Evolutionary conservation across 306 rosid genomes (phyloP), one percentile per base, ranked within the genome.

Genomic region (Oemleria cerasiformis): DNA sequence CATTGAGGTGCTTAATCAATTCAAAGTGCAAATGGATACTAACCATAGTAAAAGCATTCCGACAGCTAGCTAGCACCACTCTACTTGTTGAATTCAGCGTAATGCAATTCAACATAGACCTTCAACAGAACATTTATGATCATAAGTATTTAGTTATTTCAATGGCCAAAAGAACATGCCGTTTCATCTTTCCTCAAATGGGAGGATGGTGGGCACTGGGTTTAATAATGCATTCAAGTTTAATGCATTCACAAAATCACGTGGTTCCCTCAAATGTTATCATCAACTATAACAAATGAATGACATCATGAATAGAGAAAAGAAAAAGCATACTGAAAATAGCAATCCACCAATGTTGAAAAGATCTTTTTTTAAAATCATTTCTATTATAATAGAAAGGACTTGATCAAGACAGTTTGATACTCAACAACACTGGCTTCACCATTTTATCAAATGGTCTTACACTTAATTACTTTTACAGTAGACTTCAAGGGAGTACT

Each of bases 81-180:
- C 98, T 86, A 87, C 97, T 91, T 41, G 96, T 77, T 40, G 97
- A 82, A 83, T 89, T 91, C 77, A 91, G 80, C 2, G 98, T 94
- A 63, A 91, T 88, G 83, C 98, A 94, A 82, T 83, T 94, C 75
- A 91, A 81, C 98, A 94, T 91, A 71, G 98, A 88, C 98, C 98
- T 92, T 82, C 86, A 74, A 64, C 42, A 77, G 57, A 73, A 66
- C 51, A 71, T 70, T 56, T 44, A 44, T 47, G 68, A 50, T 49
- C 36, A 16, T 34, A 19, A 47, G 67, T 66, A 53, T 65, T 39
- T 34, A 59, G 56, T 54, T 67, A 51, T 30, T 39, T 67, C 54
- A 23, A 78, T 77, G 19, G 39, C 50, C 40, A 49, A 50, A 16
- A 38, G 7, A 51, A 68, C 17, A 34, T 49, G 30, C 21, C 43